A percentile compares a stretch with the other conserved stretches of the same genome.
Evolutionary conservation across 768 basidiomycete genomes (phyloP).

Genomic region (Lactifluus hygrophoroides): DNA sequence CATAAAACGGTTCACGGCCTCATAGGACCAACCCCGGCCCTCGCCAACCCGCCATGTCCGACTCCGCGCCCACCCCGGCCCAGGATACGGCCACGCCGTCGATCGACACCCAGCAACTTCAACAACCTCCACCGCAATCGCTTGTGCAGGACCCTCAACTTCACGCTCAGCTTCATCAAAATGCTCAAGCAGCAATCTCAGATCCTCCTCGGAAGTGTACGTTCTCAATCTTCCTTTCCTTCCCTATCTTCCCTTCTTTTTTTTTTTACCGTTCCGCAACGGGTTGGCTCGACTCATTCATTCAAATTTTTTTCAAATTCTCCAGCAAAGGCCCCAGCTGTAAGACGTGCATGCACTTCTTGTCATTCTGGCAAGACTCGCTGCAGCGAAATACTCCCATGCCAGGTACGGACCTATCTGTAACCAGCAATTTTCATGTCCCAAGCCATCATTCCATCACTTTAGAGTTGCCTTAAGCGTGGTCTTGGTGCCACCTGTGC

Average conservation of each 20-base stretch:
- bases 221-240: constrained; percentile 21
- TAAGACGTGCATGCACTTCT: constrained; percentile 69
- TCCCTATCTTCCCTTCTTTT: neutral
- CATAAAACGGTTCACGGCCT: constrained; percentile 20
- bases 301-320: constrained; percentile 12
- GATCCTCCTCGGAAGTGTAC: constrained; percentile 50
- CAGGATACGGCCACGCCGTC: constrained; percentile 49
- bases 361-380: constrained; percentile 80
- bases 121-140: constrained; percentile 21
- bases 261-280: neutral
- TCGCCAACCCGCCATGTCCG: constrained; percentile 63
- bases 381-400: constrained; percentile 74
- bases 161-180: constrained; percentile 24
- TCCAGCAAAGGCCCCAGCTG: constrained; percentile 72
- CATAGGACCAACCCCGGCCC: constrained; percentile 23
- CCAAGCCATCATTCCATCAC: neutral
- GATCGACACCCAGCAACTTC: constrained; percentile 51
- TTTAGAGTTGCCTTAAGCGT: constrained; percentile 73
- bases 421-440: neutral
- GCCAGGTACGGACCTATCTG: constrained; percentile 45
- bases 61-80: constrained; percentile 62
- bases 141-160: constrained; percentile 27
- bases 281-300: neutral
- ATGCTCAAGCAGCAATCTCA: constrained; percentile 23
- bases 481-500: constrained; percentile 62